Conservation (phyloP, 768 basidiomycete species). For the Boletus rex-veris region DNA sequence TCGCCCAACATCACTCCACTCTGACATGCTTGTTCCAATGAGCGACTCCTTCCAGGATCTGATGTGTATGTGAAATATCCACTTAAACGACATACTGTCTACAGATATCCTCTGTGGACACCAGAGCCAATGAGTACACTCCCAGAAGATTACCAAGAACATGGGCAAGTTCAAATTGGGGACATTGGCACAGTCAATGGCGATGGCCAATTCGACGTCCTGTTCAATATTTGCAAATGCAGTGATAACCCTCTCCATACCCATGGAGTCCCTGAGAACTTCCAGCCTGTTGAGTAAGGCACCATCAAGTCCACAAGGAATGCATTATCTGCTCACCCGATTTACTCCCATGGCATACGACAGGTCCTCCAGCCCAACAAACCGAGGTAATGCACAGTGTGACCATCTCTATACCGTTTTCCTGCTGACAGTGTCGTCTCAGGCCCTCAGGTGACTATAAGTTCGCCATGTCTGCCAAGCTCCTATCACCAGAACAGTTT, state of each 20-base stretch:
- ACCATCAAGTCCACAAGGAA: background rate
- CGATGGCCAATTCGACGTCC: background rate
- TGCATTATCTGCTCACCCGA: background rate
- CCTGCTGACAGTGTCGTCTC: background rate
- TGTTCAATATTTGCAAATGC: too few species aligned
- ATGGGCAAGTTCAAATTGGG: background rate
- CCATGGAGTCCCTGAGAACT: background rate
- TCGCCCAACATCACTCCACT: too few species aligned
- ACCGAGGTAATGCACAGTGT: background rate
- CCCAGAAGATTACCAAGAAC: background rate
- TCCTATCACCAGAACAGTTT: background rate
- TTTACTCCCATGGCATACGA: background rate
- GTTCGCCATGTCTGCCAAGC: background rate
- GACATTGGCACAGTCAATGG: background rate
- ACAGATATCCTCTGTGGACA: background rate
- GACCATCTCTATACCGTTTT: background rate
- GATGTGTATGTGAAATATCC: background rate
- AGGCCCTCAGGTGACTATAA: background rate
- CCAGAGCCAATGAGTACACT: background rate
- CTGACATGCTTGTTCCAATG: too few species aligned
- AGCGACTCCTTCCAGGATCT: background rate
- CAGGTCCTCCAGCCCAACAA: background rate
- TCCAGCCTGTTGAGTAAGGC: background rate
- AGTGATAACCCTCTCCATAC: background rate
- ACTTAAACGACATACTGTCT: background rate